phyloP scores from a whole-genome alignment of 1,139 yeast genomes.

The Candida buenavistaensis region DNA sequence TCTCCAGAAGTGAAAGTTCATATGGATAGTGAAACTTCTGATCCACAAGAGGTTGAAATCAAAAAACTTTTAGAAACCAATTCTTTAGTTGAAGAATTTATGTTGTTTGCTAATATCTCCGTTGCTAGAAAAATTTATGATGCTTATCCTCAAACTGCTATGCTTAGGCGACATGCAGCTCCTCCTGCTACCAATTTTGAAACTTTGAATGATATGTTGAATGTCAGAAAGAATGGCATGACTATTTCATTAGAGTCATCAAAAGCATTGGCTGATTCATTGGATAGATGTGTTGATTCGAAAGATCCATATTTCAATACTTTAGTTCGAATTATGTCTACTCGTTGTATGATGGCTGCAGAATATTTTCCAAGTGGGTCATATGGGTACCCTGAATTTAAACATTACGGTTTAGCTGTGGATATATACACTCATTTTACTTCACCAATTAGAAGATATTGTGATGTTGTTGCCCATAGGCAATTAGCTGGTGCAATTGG shows the following conservation, averaged over 20 bases:
- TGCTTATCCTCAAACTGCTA: conserved; percentile 95
- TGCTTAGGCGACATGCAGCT: conserved; percentile 94
- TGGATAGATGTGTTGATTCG: conserved; percentile 82
- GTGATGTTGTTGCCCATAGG: conserved; percentile 96
- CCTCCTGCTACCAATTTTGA: conserved; percentile 97
- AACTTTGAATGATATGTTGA: conserved; percentile 80
- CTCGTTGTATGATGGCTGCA: conserved; percentile 99
- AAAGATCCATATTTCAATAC: conserved; percentile 92
- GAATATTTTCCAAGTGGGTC: conserved; percentile 96
- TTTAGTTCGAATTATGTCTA: conserved; percentile 91
- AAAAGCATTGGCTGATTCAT: conserved; percentile 88
- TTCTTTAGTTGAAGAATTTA: conserved; percentile 95
- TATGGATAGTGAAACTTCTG: conserved; percentile 95
- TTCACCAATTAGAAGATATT: conserved; percentile 96
- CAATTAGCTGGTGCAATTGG: conserved; percentile 97
- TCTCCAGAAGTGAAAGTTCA: conserved; percentile 98
- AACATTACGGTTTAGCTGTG: conserved; percentile 96
- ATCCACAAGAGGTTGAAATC: conserved; percentile 94
- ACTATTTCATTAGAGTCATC: conserved; percentile 80
- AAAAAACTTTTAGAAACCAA: conserved; percentile 87
- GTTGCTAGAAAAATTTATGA: conserved; percentile 92
- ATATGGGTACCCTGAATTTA: conserved; percentile 88
- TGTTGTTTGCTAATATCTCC: conserved; percentile 95
- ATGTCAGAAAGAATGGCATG: conserved; percentile 76
- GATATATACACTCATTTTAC: conserved; percentile 98